A percentile compares a stretch with the other conserved stretches of the same genome.
phyloP scores from a whole-genome alignment of 2,329 filamentous ascomycete genomes.

The Cladosporium sp. region DNA sequence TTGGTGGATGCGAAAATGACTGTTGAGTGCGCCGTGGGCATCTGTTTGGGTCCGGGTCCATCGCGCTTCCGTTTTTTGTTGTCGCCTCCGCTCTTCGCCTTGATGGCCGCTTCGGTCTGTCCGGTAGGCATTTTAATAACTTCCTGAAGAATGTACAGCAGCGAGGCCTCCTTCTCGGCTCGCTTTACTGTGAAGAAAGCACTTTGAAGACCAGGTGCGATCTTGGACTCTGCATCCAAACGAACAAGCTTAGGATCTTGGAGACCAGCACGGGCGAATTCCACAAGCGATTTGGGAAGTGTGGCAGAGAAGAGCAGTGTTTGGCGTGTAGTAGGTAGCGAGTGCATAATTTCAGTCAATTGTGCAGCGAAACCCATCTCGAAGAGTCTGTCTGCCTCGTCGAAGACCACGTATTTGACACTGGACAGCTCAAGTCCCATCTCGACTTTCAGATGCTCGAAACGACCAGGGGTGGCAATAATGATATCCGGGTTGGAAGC shows the following conservation, averaged over 20 bases:
- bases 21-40: constrained; percentile 83
- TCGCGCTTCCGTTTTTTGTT: constrained; percentile 71
- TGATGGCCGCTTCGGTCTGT: constrained; percentile 50
- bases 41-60: constrained; percentile 55
- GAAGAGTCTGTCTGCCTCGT: constrained; percentile 94
- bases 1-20: constrained; percentile 95
- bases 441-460: constrained; percentile 93
- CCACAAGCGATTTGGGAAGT: constrained; percentile 86
- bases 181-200: constrained; percentile 93
- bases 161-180: constrained; percentile 86
- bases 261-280: constrained; percentile 88
- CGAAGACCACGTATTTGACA: constrained; percentile 91
- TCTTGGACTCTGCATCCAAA: constrained; percentile 89
- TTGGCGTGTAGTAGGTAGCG: constrained; percentile 77
- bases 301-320: constrained; percentile 95
- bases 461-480: constrained; percentile 93
- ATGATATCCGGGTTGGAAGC: constrained; percentile 93
- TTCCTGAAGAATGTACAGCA: constrained; percentile 84
- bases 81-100: constrained; percentile 42
- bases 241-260: constrained; percentile 89
- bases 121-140: constrained; percentile 86
- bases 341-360: constrained; percentile 86
- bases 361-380: constrained; percentile 98
- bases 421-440: constrained; percentile 91
- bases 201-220: constrained; percentile 91